phyloP scores from a whole-genome alignment of 1,284 basidiomycete species.

The Cryptococcus sp. region DNA sequence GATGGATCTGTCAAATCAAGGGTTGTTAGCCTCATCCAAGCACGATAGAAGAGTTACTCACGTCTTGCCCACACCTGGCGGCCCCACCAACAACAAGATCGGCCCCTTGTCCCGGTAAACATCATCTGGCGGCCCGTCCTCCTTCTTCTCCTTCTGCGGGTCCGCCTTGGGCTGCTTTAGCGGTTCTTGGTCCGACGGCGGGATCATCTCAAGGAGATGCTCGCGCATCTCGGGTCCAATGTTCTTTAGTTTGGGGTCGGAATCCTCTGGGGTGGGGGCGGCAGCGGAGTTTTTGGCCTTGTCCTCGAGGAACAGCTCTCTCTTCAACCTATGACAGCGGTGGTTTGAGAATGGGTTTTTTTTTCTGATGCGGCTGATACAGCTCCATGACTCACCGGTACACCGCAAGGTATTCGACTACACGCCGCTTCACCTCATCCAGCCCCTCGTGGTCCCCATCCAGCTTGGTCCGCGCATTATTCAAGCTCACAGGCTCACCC shows the following conservation, averaged over 20 bases:
- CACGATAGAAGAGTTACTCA: conserved; percentile 56
- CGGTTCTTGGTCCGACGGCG: conserved; percentile 17
- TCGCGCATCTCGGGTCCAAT: conserved; percentile 22
- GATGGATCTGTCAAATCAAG: conserved; percentile 25
- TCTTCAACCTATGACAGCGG: conserved; percentile 29
- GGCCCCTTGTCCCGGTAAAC: conserved; percentile 46
- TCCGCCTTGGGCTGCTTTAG: background rate
- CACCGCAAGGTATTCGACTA: conserved; percentile 47
- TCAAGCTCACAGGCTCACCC: conserved; percentile 31
- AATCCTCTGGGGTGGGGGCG: background rate
- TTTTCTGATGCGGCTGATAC: too few relatives aligned
- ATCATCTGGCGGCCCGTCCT: conserved; percentile 33
- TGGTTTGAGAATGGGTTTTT: too few relatives aligned
- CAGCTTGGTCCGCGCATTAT: conserved; percentile 29
- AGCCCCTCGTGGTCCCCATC: conserved; percentile 47
- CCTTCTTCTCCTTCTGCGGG: background rate
- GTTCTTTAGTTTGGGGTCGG: background rate
- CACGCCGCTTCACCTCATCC: conserved; percentile 43
- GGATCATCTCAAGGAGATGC: conserved; percentile 29
- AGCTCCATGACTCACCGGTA: conserved; percentile 27
- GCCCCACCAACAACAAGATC: conserved; percentile 66
- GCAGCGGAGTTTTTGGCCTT: conserved; percentile 12
- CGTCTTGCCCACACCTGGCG: conserved; percentile 94
- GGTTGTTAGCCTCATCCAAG: too few relatives aligned
- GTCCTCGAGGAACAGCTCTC: conserved; percentile 36